Percentiles rank a stretch among this genome's conserved stretches.
These are phyloP conservation scores for Cyberlindnera misumaiensis DNA, from an alignment of 805 yeast species.

Conservation along the genomic window DNA sequence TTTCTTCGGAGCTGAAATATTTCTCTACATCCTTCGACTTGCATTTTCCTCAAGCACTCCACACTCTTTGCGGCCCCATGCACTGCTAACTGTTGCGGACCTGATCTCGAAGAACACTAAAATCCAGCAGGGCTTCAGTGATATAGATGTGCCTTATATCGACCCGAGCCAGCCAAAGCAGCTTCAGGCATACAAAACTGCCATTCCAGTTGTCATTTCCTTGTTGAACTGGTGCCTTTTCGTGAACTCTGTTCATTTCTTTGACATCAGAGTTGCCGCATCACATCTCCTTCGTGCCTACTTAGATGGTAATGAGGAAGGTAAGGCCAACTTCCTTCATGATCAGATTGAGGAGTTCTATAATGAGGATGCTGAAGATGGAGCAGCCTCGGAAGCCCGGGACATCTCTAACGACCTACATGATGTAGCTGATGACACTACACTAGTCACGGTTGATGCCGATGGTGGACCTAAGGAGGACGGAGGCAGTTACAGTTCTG, in stretches of 20 bases:
- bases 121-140: slow-evolving; percentile 65
- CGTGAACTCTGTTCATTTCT: slow-evolving; percentile 76
- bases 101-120: slow-evolving; percentile 59
- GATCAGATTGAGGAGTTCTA: slow-evolving; percentile 53
- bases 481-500: too few species aligned
- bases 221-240: slow-evolving; percentile 77
- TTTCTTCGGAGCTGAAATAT: slow-evolving; percentile 53
- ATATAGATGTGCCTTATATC: slow-evolving; percentile 86
- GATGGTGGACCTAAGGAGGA: neutral
- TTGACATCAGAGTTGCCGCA: slow-evolving; percentile 76
- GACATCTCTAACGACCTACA: too few species aligned
- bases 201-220: slow-evolving; percentile 67
- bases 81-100: slow-evolving; percentile 72
- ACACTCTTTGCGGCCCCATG: slow-evolving; percentile 55
- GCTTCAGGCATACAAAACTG: slow-evolving; percentile 21
- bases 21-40: slow-evolving; percentile 58
- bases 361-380: slow-evolving; percentile 18
- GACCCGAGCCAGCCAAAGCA: slow-evolving; percentile 58
- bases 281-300: slow-evolving; percentile 59
- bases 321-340: slow-evolving; percentile 53
- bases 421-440: too few species aligned
- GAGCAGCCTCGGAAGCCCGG: neutral
- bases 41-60: slow-evolving; percentile 66
- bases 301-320: slow-evolving; percentile 54
- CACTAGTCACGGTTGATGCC: too few species aligned